Evolutionary conservation across 2,329 filamentous ascomycete genomes (phyloP).

Genomic region (Simplicillium aogashimaense): DNA sequence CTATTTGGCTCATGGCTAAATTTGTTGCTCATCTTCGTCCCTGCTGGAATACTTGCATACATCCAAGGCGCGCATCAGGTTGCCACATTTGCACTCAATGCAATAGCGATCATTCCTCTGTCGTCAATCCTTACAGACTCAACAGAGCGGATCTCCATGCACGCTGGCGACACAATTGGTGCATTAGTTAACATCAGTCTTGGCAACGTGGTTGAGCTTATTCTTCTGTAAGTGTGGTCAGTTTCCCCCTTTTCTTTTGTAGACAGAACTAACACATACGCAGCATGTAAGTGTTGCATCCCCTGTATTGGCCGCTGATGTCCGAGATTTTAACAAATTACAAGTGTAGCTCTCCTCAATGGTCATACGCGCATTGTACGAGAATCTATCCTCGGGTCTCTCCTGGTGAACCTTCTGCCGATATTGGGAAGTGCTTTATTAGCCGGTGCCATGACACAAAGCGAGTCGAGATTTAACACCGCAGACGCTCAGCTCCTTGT

Average conservation of each 20-base stretch:
- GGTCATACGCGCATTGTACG: conserved; percentile 68
- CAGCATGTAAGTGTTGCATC: too few species aligned
- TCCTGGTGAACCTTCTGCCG: conserved; percentile 65
- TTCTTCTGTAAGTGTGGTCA: conserved; percentile 48
- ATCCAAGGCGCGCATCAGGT: conserved; percentile 22
- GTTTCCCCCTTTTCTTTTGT: too few species aligned
- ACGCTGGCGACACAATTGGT: conserved; percentile 48
- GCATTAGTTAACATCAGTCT: conserved; percentile 53
- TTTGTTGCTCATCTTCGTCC: conserved; percentile 59
- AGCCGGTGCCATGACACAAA: conserved; percentile 56
- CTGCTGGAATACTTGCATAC: conserved; percentile 52
- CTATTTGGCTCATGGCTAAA: conserved; percentile 44
- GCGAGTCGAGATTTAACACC: conserved; percentile 42
- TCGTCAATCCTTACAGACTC: conserved; percentile 48
- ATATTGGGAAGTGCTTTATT: conserved; percentile 70
- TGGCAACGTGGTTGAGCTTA: conserved; percentile 53
- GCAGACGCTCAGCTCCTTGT: conserved; percentile 23
- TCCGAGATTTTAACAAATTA: conserved; percentile 8
- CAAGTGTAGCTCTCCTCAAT: conserved; percentile 38
- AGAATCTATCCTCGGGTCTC: conserved; percentile 65
- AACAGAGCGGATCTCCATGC: conserved; percentile 47
- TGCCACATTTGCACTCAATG: conserved; percentile 47
- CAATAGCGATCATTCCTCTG: conserved; percentile 48
- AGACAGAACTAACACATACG: too few species aligned
- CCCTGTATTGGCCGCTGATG: too few species aligned